These are phyloP conservation scores for Pistacia atlantica DNA, from an alignment of 345 rosid genomes.

Conservation along the genomic window DNA sequence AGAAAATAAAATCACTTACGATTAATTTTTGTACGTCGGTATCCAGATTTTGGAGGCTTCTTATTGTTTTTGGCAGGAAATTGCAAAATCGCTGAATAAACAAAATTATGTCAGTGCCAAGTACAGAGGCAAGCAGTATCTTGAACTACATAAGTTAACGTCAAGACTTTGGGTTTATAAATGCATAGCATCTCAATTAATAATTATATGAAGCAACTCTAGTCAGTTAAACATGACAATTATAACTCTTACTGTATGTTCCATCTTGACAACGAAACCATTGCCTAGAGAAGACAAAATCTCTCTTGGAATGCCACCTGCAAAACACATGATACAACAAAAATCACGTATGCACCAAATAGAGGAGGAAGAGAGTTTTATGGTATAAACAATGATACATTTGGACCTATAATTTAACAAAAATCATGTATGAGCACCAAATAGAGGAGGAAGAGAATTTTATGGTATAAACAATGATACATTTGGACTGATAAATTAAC, in stretches of 20 bases:
- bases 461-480: not conserved
- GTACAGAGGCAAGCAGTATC: slow-evolving; percentile 19
- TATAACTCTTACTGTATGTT: slow-evolving; percentile 75
- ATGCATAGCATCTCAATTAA: not conserved
- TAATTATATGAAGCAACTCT: slow-evolving; percentile 12
- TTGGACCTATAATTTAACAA: not conserved
- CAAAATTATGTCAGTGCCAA: slow-evolving; percentile 21
- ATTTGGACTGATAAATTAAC: not conserved
- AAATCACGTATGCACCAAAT: slow-evolving; percentile 8
- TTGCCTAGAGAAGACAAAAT: slow-evolving; percentile 94
- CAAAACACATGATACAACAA: slow-evolving; percentile 30
- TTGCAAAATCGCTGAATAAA: slow-evolving; percentile 83
- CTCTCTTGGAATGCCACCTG: slow-evolving; percentile 94
- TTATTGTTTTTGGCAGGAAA: slow-evolving; percentile 80
- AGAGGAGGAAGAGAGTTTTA: slow-evolving; percentile 5
- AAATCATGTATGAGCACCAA: slow-evolving; percentile 8
- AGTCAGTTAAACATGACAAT: slow-evolving; percentile 9
- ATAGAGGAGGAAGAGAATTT: slow-evolving; percentile 8
- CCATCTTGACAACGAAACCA: slow-evolving; percentile 99
- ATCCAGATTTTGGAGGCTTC: slow-evolving; percentile 78
- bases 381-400: not conserved
- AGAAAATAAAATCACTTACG: slow-evolving; percentile 53
- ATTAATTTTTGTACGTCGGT: slow-evolving; percentile 70
- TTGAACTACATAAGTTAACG: not conserved
- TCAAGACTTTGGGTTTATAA: not conserved